These are phyloP conservation scores for Polyporus arcularius DNA, from an alignment of 768 basidiomycete genomes.

Conservation along the genomic window DNA sequence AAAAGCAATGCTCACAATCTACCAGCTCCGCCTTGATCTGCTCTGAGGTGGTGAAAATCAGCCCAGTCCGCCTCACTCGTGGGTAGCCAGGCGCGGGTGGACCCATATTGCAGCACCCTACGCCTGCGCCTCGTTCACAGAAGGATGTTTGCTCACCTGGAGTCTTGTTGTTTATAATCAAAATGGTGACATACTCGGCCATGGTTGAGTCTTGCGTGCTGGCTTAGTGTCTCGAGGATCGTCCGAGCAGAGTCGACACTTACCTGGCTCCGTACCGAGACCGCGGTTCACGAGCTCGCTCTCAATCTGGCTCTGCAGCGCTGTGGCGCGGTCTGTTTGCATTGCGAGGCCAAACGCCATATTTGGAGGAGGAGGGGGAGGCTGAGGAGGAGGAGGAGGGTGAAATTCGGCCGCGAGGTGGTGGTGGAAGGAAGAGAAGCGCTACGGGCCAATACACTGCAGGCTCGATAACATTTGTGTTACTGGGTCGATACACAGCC, in stretches of 20 bases:
- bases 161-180: conserved; percentile 93
- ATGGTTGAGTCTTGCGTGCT: conserved; percentile 71
- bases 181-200: conserved; percentile 94
- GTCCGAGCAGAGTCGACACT: conserved; percentile 24
- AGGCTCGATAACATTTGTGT: too few species aligned
- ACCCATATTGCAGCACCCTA: not conserved
- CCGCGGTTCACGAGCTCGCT: conserved; percentile 77
- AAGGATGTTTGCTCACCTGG: conserved; percentile 48
- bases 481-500: too few species aligned
- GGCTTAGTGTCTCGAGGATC: not conserved
- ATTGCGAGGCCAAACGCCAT: conserved; percentile 81
- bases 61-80: not conserved
- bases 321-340: conserved; percentile 72
- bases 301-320: conserved; percentile 79
- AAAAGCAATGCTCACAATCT: conserved; percentile 9
- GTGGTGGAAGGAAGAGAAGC: not conserved
- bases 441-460: too few species aligned
- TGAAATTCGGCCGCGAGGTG: not conserved
- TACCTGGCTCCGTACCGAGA: conserved; percentile 77
- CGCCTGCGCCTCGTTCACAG: conserved; percentile 41
- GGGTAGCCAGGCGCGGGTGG: too few species aligned
- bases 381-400: not conserved
- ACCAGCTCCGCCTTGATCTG: conserved; percentile 18
- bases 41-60: conserved; percentile 10
- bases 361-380: not conserved